Conservation (phyloP, 2,329 filamentous ascomycete genomes). For the Fusarium brevicatenulatum region DNA sequence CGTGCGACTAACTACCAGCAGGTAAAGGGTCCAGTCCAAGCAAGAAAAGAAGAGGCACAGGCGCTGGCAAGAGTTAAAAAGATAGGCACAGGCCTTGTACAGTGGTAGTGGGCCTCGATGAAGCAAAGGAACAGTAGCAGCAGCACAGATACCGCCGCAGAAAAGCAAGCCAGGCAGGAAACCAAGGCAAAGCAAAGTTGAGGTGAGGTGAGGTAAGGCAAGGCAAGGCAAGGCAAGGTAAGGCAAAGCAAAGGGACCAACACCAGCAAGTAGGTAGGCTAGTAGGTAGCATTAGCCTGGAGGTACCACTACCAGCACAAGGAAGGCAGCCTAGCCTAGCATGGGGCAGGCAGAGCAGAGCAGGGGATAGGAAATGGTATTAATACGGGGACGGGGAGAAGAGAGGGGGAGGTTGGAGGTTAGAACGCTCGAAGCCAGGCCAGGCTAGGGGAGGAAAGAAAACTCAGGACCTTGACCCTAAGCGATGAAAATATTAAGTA, state of each 20-base stretch:
- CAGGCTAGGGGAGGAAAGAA: background rate
- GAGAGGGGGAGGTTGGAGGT: constrained; percentile 5
- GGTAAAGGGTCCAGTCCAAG: background rate
- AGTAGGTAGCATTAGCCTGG: constrained; percentile 3
- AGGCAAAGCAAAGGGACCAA: constrained; percentile 1
- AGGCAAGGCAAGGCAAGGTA: constrained; percentile 3
- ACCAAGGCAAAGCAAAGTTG: constrained; percentile 13
- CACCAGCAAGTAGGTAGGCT: background rate
- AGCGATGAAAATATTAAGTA: too few relatives aligned
- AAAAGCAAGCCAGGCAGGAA: constrained; percentile 34
- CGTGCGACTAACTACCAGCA: constrained; percentile 10
- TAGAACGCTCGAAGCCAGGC: constrained; percentile 9
- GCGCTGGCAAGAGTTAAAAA: background rate
- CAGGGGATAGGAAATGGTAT: background rate
- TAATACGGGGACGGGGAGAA: constrained; percentile 7
- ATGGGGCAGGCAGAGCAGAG: background rate
- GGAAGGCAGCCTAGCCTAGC: background rate
- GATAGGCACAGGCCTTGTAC: constrained; percentile 14
- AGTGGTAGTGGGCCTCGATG: constrained; percentile 23
- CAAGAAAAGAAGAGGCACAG: background rate
- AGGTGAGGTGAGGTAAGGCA: background rate
- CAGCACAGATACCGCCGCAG: background rate
- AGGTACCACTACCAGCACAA: constrained; percentile 9
- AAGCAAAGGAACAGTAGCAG: constrained; percentile 5
- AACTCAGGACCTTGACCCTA: too few relatives aligned